Percentiles rank a stretch among this genome's conserved stretches.
These are phyloP conservation scores for Plantago elongata DNA, from an alignment of 257 asterid species.

Conservation along the genomic window DNA sequence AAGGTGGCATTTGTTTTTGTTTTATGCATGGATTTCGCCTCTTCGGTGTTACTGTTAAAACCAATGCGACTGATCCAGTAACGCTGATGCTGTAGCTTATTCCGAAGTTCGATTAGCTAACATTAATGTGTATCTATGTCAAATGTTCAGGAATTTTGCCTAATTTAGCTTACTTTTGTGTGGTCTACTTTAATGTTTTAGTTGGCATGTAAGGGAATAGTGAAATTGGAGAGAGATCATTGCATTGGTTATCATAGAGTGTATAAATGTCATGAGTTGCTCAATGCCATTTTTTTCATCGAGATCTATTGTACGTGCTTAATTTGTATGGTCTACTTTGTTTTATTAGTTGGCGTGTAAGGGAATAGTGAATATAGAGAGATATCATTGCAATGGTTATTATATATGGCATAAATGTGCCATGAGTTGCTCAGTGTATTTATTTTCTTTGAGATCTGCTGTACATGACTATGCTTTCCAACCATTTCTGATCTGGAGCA, in stretches of 20 bases:
- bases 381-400: not conserved
- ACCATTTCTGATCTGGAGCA: not conserved
- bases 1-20: conserved; percentile 1
- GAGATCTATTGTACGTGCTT: conserved; percentile 6
- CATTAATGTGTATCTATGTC: not conserved
- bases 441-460: not conserved
- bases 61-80: too few species aligned
- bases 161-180: not conserved
- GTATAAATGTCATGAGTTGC: not conserved
- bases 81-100: too few species aligned
- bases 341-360: not conserved
- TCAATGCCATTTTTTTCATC: not conserved
- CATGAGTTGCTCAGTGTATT: not conserved
- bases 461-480: conserved; percentile 6
- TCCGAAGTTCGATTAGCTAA: conserved; percentile 7
- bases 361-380: conserved; percentile 2
- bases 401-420: not conserved
- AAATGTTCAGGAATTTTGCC: not conserved
- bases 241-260: not conserved
- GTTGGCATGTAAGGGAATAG: conserved; percentile 1
- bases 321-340: not conserved
- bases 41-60: too few species aligned
- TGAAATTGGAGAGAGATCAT: not conserved
- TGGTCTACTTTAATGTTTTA: too few species aligned
- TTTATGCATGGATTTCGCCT: not conserved